A percentile compares a stretch with the other conserved stretches of the same genome.
phyloP scores from a whole-genome alignment of 108 stramenopile genomes.

The Nannochloropsis salina region DNA sequence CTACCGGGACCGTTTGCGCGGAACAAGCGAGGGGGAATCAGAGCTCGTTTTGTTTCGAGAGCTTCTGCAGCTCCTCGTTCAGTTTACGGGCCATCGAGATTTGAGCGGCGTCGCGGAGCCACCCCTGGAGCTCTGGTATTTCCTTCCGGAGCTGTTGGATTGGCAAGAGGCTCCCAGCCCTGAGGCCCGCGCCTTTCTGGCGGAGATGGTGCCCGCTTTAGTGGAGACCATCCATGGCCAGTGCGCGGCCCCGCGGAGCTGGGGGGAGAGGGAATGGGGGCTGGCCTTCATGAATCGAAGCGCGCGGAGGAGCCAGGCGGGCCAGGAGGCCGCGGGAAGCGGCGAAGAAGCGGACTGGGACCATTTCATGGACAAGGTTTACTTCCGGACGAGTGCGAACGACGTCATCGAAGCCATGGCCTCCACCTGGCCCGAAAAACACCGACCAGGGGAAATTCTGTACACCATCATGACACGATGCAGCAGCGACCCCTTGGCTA shows the following conservation, averaged over 20 bases:
- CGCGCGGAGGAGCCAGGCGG: background rate
- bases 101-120: background rate
- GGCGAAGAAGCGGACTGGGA: conserved; percentile 11
- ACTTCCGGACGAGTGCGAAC: conserved; percentile 16
- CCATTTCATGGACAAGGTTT: conserved; percentile 1
- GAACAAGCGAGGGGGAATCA: background rate
- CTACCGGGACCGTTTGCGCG: background rate
- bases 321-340: background rate
- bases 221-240: background rate
- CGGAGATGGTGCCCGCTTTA: background rate
- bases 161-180: background rate
- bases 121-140: background rate
- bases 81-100: background rate
- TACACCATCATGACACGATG: background rate
- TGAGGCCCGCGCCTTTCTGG: background rate
- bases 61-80: conserved; percentile 2
- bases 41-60: background rate
- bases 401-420: conserved; percentile 1
- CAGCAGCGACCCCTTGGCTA: background rate
- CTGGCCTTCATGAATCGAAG: background rate
- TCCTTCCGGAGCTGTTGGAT: background rate
- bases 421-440: background rate
- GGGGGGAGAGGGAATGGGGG: background rate
- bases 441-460: background rate
- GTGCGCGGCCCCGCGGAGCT: background rate